Evolutionary conservation across 2,329 filamentous ascomycete genomes (phyloP).

Genomic region (Venturia asperata): DNA sequence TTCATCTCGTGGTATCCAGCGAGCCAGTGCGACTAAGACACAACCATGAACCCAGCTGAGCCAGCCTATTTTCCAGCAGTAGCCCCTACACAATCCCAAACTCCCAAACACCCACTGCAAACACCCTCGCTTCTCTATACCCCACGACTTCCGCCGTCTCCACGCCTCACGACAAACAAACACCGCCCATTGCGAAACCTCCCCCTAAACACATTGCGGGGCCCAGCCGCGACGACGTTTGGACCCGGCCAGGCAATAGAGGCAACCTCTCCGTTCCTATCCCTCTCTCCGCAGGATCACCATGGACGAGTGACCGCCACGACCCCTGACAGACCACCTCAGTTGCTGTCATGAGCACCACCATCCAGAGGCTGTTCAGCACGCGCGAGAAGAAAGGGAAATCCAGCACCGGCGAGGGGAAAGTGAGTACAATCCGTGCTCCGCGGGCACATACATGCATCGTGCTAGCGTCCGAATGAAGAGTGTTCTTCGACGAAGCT

Average conservation of each 20-base stretch:
- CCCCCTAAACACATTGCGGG: slow-evolving; percentile 1
- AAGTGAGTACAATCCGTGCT: slow-evolving; percentile 8
- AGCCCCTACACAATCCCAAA: not conserved
- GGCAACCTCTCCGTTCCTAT: not conserved
- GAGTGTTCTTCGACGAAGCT: not conserved
- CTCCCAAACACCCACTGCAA: too few species aligned
- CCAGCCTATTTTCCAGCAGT: not conserved
- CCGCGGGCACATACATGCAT: not conserved
- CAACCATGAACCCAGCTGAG: not conserved
- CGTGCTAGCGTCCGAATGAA: not conserved
- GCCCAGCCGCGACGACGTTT: not conserved
- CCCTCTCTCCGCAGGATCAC: not conserved
- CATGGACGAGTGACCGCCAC: not conserved
- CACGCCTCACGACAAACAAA: not conserved
- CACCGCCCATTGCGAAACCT: not conserved
- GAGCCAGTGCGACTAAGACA: not conserved
- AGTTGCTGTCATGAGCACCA: slow-evolving; percentile 36
- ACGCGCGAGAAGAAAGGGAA: slow-evolving; percentile 54
- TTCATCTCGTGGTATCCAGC: not conserved
- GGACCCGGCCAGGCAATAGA: not conserved
- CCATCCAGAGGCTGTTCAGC: slow-evolving; percentile 59
- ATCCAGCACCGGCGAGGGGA: slow-evolving; percentile 19
- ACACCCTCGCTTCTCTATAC: not conserved
- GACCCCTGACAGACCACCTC: not conserved
- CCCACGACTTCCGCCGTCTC: not conserved